Percentiles rank a stretch among this genome's conserved stretches.
phyloP scores from a whole-genome alignment of 495 filamentous ascomycete genomes.

The Talaromyces stipitatus region DNA sequence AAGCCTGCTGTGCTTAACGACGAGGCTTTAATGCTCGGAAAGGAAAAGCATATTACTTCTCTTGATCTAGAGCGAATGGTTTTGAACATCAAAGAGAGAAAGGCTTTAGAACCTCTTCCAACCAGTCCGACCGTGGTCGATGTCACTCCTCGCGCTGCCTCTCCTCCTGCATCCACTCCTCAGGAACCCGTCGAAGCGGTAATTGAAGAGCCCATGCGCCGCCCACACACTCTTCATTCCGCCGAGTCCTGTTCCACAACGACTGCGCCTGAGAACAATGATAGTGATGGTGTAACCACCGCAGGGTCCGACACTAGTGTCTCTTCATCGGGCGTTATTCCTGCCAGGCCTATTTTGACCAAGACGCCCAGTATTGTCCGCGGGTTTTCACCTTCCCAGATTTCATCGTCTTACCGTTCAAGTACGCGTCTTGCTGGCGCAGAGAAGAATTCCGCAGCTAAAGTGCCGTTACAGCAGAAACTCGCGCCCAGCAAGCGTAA shows the following conservation, averaged over 20 bases:
- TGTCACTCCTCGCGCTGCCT: constrained; percentile 29
- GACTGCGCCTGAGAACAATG: constrained; percentile 42
- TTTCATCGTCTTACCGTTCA: constrained; percentile 67
- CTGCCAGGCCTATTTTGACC: constrained; percentile 35
- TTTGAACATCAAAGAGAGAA: constrained; percentile 72
- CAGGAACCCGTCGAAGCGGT: constrained; percentile 20
- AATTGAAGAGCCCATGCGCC: constrained; percentile 11
- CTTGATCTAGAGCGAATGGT: constrained; percentile 86
- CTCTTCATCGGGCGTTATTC: constrained; percentile 30
- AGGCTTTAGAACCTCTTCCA: constrained; percentile 51
- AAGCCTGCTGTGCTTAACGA: constrained; percentile 39
- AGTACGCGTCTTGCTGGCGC: constrained; percentile 44
- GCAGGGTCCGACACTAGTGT: constrained; percentile 46
- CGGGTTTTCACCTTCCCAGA: constrained; percentile 76
- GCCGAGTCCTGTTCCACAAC: constrained; percentile 46
- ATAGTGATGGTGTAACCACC: constrained; percentile 30
- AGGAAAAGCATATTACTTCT: constrained; percentile 86
- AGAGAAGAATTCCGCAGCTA: constrained; percentile 37
- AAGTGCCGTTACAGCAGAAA: constrained; percentile 32
- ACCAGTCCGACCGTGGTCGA: constrained; percentile 25
- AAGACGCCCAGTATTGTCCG: constrained; percentile 70
- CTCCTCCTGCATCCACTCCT: constrained; percentile 35
- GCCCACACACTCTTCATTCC: constrained; percentile 23
- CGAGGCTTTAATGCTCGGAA: constrained; percentile 46
- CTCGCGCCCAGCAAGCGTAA: constrained; percentile 48